Conservation (phyloP, 371 early-diverging fungal genomes). For the Syncephalis plumigaleata region DNA sequence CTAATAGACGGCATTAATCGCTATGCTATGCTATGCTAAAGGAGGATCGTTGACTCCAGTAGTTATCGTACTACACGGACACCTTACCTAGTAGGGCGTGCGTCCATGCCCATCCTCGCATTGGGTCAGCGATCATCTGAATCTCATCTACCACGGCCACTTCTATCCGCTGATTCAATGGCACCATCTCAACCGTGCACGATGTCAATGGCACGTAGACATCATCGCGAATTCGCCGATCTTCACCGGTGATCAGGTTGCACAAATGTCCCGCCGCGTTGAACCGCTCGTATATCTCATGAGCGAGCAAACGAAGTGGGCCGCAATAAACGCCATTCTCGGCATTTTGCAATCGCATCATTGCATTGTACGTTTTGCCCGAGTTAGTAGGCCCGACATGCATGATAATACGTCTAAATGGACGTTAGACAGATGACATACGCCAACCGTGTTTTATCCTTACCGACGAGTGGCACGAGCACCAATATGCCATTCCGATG, state of each 20-base stretch:
- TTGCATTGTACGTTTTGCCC: slow-evolving; percentile 86
- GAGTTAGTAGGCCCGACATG: slow-evolving; percentile 97
- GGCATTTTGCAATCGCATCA: slow-evolving; percentile 46
- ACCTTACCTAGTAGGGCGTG: slow-evolving; percentile 49
- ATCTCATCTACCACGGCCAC: slow-evolving; percentile 95
- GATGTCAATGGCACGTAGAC: slow-evolving; percentile 19
- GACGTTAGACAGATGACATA: not conserved
- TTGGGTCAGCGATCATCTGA: slow-evolving; percentile 77
- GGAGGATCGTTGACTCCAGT: not conserved
- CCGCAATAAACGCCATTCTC: slow-evolving; percentile 73
- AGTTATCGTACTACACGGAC: not conserved
- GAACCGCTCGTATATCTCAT: slow-evolving; percentile 81
- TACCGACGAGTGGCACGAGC: slow-evolving; percentile 56
- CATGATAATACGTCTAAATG: slow-evolving; percentile 35
- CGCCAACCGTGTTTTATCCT: not conserved
- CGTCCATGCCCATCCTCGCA: slow-evolving; percentile 95
- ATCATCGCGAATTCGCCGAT: slow-evolving; percentile 21
- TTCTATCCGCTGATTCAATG: slow-evolving; percentile 31
- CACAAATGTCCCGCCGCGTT: slow-evolving; percentile 54
- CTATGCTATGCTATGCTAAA: not conserved
- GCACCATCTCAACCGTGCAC: slow-evolving; percentile 87
- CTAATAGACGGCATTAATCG: not conserved
- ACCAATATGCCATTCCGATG: slow-evolving; percentile 61
- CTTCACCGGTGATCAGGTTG: slow-evolving; percentile 85
- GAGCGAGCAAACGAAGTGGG: slow-evolving; percentile 82